Percentiles rank a stretch among this genome's conserved stretches.
phyloP scores from a whole-genome alignment of 1,284 basidiomycete genomes.

The Ustilago hordei region DNA sequence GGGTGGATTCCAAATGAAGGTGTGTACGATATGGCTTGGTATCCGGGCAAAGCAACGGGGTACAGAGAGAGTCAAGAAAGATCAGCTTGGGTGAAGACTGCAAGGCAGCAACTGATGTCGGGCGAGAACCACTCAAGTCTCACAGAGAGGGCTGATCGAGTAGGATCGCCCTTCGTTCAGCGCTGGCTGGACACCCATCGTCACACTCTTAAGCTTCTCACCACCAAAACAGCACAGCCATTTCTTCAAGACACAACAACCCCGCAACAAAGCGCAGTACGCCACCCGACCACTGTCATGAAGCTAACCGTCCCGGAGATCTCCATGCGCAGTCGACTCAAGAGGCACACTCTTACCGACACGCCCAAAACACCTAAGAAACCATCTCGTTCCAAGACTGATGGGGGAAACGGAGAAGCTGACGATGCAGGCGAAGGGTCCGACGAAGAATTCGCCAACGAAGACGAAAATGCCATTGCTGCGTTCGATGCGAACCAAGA shows the following conservation, averaged over 20 bases:
- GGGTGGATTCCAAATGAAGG: conserved; percentile 32
- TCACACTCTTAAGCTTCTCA: not conserved
- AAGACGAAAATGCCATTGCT: conserved; percentile 17
- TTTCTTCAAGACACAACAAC: conserved; percentile 22
- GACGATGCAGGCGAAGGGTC: conserved; percentile 18
- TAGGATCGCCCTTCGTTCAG: conserved; percentile 47
- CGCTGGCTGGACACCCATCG: conserved; percentile 22
- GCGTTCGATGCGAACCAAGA: conserved; percentile 32
- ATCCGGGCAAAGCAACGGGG: conserved; percentile 39
- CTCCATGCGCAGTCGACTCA: conserved; percentile 27
- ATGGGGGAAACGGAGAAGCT: conserved; percentile 9
- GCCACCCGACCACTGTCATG: conserved; percentile 38
- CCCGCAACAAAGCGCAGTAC: conserved; percentile 18
- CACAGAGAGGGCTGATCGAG: conserved; percentile 1
- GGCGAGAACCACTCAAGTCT: not conserved
- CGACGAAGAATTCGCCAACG: conserved; percentile 22
- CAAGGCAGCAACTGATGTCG: conserved; percentile 3
- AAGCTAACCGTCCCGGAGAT: conserved; percentile 30
- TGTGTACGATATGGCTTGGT: conserved; percentile 48
- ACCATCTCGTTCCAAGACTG: not conserved
- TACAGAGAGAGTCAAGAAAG: conserved; percentile 20
- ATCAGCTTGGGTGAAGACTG: conserved; percentile 19
- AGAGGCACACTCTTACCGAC: conserved; percentile 14
- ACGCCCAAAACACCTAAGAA: conserved; percentile 16
- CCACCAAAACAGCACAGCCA: conserved; percentile 8